phyloP scores from a whole-genome alignment of 768 basidiomycete species.

The Pulveroboletus sp. region DNA sequence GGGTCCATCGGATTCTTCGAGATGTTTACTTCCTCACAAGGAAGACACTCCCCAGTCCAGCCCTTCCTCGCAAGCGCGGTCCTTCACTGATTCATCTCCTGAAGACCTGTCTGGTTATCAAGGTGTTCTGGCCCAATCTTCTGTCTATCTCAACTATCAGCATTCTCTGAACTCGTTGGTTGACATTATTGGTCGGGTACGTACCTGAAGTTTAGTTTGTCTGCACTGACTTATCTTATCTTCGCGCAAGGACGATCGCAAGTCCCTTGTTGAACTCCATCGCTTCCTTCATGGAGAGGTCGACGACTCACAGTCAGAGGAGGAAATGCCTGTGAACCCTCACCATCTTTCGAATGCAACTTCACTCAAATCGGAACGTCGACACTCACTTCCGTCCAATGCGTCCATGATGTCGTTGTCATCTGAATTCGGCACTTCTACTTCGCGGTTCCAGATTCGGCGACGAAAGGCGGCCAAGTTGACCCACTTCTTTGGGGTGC shows the following conservation, averaged over 20 bases:
- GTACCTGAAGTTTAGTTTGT: constrained; percentile 22
- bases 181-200: constrained; percentile 74
- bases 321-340: constrained; percentile 11
- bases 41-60: constrained; percentile 13
- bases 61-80: constrained; percentile 17
- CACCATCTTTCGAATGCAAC: constrained; percentile 32
- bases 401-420: constrained; percentile 57
- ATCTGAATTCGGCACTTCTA: constrained; percentile 42
- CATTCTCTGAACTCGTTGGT: constrained; percentile 76
- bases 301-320: constrained; percentile 21
- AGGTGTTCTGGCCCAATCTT: constrained; percentile 32
- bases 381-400: constrained; percentile 63
- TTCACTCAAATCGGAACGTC: constrained; percentile 54
- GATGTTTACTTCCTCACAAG: constrained; percentile 40
- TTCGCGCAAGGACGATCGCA: constrained; percentile 60
- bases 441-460: constrained; percentile 56
- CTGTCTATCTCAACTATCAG: constrained; percentile 71
- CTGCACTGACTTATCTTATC: constrained; percentile 6
- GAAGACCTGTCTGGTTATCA: constrained; percentile 17
- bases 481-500: constrained; percentile 82
- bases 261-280: constrained; percentile 70
- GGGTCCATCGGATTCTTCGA: constrained; percentile 62
- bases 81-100: constrained; percentile 19
- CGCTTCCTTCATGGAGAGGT: constrained; percentile 49
- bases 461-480: constrained; percentile 77